Evolutionary conservation across 345 rosid genomes (phyloP).

Genomic region (Tarenaya hassleriana): DNA sequence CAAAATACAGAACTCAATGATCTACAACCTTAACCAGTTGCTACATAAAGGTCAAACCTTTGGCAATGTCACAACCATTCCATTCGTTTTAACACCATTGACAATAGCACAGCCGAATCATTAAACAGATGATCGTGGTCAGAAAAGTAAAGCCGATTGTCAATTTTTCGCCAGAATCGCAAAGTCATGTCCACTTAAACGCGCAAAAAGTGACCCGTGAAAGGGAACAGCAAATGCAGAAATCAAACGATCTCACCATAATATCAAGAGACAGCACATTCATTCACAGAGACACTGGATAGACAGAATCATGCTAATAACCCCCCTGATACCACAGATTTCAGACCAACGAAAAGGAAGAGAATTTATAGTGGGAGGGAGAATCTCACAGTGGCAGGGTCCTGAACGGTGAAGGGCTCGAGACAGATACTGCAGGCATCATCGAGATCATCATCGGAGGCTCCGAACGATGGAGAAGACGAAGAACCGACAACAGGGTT

Average conservation of each 20-base stretch:
- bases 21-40: neutral
- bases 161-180: no score
- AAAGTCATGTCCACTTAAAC: neutral
- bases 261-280: neutral
- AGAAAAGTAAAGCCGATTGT: no score
- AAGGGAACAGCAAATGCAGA: neutral
- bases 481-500: conserved; percentile 19
- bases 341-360: neutral
- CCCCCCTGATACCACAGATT: neutral
- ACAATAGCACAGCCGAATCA: no score
- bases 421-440: conserved; percentile 91
- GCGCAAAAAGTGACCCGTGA: no score
- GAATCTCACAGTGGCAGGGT: conserved; percentile 57
- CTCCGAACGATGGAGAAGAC: conserved; percentile 26
- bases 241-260: conserved; percentile 13
- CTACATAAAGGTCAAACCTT: no score
- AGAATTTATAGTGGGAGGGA: neutral
- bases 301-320: neutral
- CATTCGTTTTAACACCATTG: no score
- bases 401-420: conserved; percentile 56
- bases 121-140: no score
- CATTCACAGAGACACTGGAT: neutral
- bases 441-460: conserved; percentile 41
- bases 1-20: neutral
- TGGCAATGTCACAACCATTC: no score